phyloP scores from a whole-genome alignment of 345 rosid genomes.

The Firmiana major region DNA sequence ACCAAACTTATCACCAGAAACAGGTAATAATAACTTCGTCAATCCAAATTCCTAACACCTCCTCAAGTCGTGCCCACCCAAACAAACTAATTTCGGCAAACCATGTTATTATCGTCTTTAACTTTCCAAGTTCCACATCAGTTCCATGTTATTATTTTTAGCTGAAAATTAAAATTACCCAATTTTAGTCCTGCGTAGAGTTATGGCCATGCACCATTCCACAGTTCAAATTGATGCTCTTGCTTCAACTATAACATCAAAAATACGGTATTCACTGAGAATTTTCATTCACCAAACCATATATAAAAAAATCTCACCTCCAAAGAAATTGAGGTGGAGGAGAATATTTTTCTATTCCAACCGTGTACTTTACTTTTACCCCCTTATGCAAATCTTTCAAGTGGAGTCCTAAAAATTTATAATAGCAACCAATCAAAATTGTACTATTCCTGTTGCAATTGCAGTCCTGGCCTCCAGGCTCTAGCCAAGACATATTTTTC shows the following conservation, averaged over 20 bases:
- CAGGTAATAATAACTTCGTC: constrained; percentile 46
- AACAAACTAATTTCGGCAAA: background rate
- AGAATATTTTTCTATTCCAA: background rate
- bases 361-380: background rate
- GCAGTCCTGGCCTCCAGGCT: background rate
- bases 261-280: background rate
- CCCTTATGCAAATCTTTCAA: background rate
- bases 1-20: constrained; percentile 70
- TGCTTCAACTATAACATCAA: no score
- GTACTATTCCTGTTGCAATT: background rate
- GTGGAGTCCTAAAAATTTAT: background rate
- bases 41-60: background rate
- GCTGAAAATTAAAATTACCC: background rate
- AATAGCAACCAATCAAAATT: background rate
- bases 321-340: background rate
- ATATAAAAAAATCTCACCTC: background rate
- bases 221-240: no score
- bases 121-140: background rate
- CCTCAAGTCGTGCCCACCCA: constrained; percentile 2
- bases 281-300: background rate
- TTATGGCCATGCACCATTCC: background rate
- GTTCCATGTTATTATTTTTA: background rate
- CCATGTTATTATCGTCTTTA: background rate
- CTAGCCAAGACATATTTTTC: background rate
- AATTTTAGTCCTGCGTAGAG: background rate